Evolutionary conservation across 2,329 filamentous ascomycete genomes (phyloP).

Genomic region (Akanthomyces dipterigenus): DNA sequence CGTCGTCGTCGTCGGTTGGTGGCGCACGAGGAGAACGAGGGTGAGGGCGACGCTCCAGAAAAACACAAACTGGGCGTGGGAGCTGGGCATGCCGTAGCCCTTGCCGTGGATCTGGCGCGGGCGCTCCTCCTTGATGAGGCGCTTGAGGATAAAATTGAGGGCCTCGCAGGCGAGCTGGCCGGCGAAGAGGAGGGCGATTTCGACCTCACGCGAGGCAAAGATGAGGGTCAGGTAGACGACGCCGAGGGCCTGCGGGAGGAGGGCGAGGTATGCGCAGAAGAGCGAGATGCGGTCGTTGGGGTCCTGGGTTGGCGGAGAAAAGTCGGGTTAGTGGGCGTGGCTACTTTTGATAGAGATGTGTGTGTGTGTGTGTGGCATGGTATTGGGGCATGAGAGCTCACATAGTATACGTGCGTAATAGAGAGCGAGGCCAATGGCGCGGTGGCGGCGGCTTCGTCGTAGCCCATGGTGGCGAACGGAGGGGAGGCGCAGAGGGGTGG

Average conservation of each 20-base stretch:
- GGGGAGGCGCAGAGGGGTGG: neutral
- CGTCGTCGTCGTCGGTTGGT: conserved; percentile 42
- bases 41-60: conserved; percentile 83
- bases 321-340: too few relatives aligned
- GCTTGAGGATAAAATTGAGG: conserved; percentile 83
- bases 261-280: conserved; percentile 85
- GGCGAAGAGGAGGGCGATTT: conserved; percentile 81
- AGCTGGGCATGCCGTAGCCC: conserved; percentile 94
- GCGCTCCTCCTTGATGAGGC: conserved; percentile 85
- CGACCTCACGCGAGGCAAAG: conserved; percentile 84
- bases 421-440: conserved; percentile 79
- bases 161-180: conserved; percentile 90
- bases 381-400: conserved; percentile 35
- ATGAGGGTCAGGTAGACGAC: conserved; percentile 85
- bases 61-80: conserved; percentile 88
- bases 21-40: conserved; percentile 78
- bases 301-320: conserved; percentile 51
- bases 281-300: conserved; percentile 79
- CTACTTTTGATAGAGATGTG: too few relatives aligned
- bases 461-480: neutral
- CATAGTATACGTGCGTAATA: conserved; percentile 93
- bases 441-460: conserved; percentile 4
- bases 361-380: too few relatives aligned
- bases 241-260: conserved; percentile 85
- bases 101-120: conserved; percentile 80